A percentile compares a stretch with the other conserved stretches of the same genome.
These are phyloP conservation scores for Suhomyces xylopsoci DNA, from an alignment of 805 yeast genomes.

Conservation along the genomic window DNA sequence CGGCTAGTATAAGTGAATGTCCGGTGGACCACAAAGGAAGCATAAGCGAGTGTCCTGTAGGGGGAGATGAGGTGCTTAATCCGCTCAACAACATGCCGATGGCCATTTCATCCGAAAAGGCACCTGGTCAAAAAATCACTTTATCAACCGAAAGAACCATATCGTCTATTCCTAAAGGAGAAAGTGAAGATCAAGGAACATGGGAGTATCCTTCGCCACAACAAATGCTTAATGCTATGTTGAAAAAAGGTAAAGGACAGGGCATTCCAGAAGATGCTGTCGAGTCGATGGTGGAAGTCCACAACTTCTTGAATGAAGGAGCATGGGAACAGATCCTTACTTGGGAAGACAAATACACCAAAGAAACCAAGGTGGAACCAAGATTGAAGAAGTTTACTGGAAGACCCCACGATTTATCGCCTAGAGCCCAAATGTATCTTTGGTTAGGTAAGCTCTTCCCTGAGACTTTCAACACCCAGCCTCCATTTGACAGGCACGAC, in stretches of 20 bases:
- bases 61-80: constrained; percentile 48
- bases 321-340: constrained; percentile 93
- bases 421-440: constrained; percentile 74
- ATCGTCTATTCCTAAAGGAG: constrained; percentile 87
- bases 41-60: constrained; percentile 38
- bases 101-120: constrained; percentile 57
- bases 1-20: constrained; percentile 14
- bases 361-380: constrained; percentile 56
- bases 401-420: constrained; percentile 81
- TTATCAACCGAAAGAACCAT: constrained; percentile 81
- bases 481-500: constrained; percentile 98
- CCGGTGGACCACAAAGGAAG: constrained; percentile 28
- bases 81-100: constrained; percentile 90
- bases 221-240: constrained; percentile 98
- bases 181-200: constrained; percentile 56
- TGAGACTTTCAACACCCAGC: constrained; percentile 61
- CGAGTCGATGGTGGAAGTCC: constrained; percentile 94
- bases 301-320: constrained; percentile 93
- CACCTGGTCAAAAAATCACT: constrained; percentile 76
- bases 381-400: constrained; percentile 86
- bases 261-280: constrained; percentile 94
- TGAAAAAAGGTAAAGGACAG: constrained; percentile 84
- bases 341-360: constrained; percentile 82
- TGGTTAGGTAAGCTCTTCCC: constrained; percentile 71
- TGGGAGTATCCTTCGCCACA: constrained; percentile 99